Evolutionary conservation across 257 asterid genomes (phyloP).

Genomic region (Scutellaria barbata): DNA sequence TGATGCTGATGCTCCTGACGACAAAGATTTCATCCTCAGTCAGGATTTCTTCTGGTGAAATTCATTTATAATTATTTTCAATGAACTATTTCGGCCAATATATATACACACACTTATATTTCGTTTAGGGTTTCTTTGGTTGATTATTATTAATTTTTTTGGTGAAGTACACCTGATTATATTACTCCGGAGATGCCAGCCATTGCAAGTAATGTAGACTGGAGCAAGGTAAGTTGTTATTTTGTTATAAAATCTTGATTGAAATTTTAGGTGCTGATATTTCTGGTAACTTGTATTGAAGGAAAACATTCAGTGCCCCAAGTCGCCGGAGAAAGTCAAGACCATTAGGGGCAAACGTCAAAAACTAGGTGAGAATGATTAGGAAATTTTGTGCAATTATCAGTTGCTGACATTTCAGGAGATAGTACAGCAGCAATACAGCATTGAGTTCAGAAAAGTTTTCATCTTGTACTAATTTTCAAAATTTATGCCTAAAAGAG

Average conservation of each 20-base stretch:
- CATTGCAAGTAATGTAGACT: conserved; percentile 41
- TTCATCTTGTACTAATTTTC: not conserved
- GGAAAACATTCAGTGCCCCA: conserved; percentile 74
- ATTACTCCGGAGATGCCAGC: conserved; percentile 84
- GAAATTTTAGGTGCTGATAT: conserved; percentile 25
- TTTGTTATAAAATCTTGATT: conserved; percentile 3
- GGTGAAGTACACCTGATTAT: conserved; percentile 84
- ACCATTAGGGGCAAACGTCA: conserved; percentile 63
- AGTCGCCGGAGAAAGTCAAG: conserved; percentile 76
- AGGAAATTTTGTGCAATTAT: not conserved
- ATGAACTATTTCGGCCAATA: not conserved
- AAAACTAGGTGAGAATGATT: conserved; percentile 55
- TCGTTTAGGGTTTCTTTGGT: not conserved
- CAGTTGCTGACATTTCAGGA: not conserved
- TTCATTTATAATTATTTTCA: not conserved
- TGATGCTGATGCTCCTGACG: conserved; percentile 47
- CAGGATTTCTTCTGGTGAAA: conserved; percentile 96
- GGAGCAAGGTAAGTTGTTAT: conserved; percentile 48
- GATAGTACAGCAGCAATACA: not conserved
- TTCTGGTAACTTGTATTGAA: conserved; percentile 35
- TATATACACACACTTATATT: not conserved
- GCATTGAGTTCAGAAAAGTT: conserved; percentile 10
- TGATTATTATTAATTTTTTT: conserved; percentile 14
- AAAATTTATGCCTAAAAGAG: not conserved
- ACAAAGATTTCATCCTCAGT: conserved; percentile 80